These are phyloP conservation scores for Chytridium lagenaria DNA, from an alignment of 371 early-diverging fungal species.

Conservation along the genomic window DNA sequence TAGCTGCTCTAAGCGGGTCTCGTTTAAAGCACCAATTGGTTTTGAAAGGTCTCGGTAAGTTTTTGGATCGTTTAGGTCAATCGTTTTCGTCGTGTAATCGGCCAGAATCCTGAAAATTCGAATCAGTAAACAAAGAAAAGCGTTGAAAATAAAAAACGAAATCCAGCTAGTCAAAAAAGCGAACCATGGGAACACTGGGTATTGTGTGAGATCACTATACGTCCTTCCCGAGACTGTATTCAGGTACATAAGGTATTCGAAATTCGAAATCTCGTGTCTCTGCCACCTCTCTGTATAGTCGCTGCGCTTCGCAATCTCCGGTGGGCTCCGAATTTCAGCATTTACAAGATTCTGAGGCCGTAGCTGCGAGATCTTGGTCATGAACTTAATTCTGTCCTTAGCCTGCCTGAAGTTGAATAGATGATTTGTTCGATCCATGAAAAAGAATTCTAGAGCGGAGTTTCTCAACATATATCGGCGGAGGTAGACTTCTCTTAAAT, in stretches of 20 bases:
- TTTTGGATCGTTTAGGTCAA: conserved; percentile 73
- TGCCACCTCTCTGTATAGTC: conserved; percentile 77
- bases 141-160: conserved; percentile 1
- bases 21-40: conserved; percentile 85
- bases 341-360: conserved; percentile 41
- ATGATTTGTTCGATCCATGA: conserved; percentile 61
- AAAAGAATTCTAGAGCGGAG: conserved; percentile 72
- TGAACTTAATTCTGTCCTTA: conserved; percentile 56
- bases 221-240: conserved; percentile 72
- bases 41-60: conserved; percentile 83
- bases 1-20: conserved; percentile 61
- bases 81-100: conserved; percentile 60
- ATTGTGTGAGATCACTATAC: conserved; percentile 61
- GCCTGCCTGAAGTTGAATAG: conserved; percentile 61
- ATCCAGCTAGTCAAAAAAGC: not conserved
- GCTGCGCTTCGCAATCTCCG: conserved; percentile 45
- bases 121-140: not conserved
- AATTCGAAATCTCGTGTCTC: conserved; percentile 78
- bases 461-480: conserved; percentile 66
- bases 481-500: conserved; percentile 61
- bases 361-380: conserved; percentile 53
- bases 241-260: conserved; percentile 80
- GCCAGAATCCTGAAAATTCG: conserved; percentile 48
- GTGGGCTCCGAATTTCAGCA: conserved; percentile 43
- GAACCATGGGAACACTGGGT: conserved; percentile 63